Evolutionary conservation across 306 rosid species (phyloP).

Genomic region (Ormosia emarginata): DNA sequence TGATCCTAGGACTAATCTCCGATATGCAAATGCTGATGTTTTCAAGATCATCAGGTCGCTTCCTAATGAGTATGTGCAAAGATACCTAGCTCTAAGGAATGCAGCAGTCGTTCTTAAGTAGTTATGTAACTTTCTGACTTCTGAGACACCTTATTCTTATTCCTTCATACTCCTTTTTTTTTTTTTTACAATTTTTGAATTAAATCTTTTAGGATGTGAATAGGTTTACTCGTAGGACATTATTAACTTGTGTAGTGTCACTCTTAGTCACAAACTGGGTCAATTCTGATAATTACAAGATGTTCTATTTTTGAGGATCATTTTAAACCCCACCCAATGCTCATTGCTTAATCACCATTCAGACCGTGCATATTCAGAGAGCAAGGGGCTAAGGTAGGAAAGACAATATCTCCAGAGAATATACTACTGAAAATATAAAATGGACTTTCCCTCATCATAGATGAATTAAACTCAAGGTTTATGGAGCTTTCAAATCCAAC

Average conservation of each 20-base stretch:
- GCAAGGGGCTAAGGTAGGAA: too few species aligned
- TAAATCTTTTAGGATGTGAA: neutral
- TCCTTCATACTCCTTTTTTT: neutral
- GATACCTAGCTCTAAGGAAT: constrained; percentile 75
- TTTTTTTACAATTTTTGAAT: neutral
- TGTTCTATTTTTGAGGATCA: neutral
- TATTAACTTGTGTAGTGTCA: neutral
- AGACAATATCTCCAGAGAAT: too few species aligned
- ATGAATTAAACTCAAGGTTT: too few species aligned
- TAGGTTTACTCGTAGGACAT: neutral
- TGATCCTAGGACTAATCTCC: constrained; percentile 88
- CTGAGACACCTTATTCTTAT: neutral
- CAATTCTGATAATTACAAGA: neutral
- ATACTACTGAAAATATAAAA: too few species aligned
- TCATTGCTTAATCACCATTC: too few species aligned
- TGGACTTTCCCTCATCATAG: too few species aligned
- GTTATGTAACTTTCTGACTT: neutral
- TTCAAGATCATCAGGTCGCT: constrained; percentile 78
- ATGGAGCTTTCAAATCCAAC: too few species aligned
- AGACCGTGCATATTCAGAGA: too few species aligned
- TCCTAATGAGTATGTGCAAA: constrained; percentile 86
- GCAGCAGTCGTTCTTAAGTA: constrained; percentile 83
- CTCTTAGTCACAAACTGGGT: neutral
- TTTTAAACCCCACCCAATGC: too few species aligned
- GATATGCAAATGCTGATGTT: constrained; percentile 76